Evolutionary conservation across 495 filamentous ascomycete genomes (phyloP).

Genomic region (Bombardia bombarda): DNA sequence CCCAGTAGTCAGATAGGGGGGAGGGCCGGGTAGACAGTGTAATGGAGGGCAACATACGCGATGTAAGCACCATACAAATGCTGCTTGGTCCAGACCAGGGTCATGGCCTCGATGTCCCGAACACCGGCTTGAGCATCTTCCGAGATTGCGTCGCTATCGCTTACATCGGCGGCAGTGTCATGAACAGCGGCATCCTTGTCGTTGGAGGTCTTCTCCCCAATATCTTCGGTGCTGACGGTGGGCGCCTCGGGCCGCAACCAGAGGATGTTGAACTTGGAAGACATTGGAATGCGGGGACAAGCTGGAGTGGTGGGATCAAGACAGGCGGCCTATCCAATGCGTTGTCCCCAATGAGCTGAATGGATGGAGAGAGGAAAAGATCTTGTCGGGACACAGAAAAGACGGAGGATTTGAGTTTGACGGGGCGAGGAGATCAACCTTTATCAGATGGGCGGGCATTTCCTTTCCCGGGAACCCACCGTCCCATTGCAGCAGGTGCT

Average conservation of each 20-base stretch:
- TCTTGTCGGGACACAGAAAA: too few species aligned
- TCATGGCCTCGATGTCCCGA: slow-evolving; percentile 19
- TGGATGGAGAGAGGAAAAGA: not conserved
- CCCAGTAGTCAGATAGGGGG: not conserved
- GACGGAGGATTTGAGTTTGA: not conserved
- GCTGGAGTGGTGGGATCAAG: not conserved
- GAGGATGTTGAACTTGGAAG: not conserved
- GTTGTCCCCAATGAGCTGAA: too few species aligned
- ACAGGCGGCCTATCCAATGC: too few species aligned
- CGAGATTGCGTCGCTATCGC: slow-evolving; percentile 17
- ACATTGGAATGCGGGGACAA: not conserved
- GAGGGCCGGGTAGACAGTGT: too few species aligned
- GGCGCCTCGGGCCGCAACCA: too few species aligned
- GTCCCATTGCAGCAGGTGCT: too few species aligned
- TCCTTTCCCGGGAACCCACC: too few species aligned
- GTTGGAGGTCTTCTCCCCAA: slow-evolving; percentile 3
- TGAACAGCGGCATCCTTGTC: slow-evolving; percentile 15
- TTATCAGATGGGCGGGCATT: slow-evolving; percentile 6
- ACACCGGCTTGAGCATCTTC: slow-evolving; percentile 15
- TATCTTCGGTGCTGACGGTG: too few species aligned
- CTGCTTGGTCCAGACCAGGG: slow-evolving; percentile 17
- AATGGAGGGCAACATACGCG: slow-evolving; percentile 12
- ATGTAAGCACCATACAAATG: slow-evolving; percentile 17
- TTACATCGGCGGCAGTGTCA: not conserved
- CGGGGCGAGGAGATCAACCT: not conserved